Conservation (phyloP, 2,329 filamentous ascomycete species). For the Botrytis byssoidea region DNA sequence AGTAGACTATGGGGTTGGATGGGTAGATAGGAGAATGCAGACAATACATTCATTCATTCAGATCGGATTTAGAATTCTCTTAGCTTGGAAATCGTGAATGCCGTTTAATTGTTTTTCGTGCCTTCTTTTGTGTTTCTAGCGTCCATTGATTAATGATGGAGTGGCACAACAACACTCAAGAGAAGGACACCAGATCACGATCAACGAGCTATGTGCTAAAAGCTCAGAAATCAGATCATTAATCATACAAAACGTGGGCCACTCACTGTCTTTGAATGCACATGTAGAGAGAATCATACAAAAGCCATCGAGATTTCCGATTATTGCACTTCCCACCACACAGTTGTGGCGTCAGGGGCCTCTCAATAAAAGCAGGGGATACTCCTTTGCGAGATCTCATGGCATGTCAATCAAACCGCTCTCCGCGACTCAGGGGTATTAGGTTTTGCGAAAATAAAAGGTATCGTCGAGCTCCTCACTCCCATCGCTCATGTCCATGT, state of each 20-base stretch:
- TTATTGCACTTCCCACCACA: not conserved
- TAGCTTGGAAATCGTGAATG: not conserved
- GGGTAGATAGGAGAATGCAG: not conserved
- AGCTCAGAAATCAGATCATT: not conserved
- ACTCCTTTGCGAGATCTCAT: not conserved
- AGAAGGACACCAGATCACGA: not conserved
- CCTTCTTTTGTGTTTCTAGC: not conserved
- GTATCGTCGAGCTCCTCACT: slow-evolving; percentile 51
- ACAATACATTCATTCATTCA: too few relatives aligned
- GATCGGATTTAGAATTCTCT: not conserved
- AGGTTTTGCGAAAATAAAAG: slow-evolving; percentile 45
- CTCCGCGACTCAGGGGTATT: slow-evolving; percentile 23
- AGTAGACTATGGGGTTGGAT: not conserved
- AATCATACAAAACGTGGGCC: not conserved
- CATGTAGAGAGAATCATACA: not conserved
- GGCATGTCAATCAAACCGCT: not conserved
- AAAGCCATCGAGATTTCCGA: not conserved
- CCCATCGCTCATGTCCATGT: slow-evolving; percentile 41
- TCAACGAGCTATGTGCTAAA: not conserved
- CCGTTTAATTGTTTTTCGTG: not conserved
- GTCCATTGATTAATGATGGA: not conserved
- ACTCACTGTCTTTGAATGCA: slow-evolving; percentile 9
- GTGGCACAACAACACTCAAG: not conserved
- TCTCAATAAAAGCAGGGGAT: not conserved
- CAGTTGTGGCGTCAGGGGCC: not conserved